Conservation (phyloP, 129 eudicot species). For the Deinandra increscens region DNA sequence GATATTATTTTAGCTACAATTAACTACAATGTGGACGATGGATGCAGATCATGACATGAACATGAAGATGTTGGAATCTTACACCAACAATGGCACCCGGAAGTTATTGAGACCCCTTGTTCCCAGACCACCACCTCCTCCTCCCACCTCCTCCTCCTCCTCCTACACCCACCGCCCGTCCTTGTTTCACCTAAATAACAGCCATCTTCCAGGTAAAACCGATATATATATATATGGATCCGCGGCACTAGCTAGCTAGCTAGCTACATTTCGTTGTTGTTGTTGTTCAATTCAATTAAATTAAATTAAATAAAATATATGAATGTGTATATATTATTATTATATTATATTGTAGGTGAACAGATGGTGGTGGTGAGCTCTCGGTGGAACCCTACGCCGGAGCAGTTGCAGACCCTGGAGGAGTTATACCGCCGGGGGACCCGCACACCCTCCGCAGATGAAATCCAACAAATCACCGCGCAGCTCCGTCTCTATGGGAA, state of each 20-base stretch:
- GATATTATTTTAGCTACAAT: too few species aligned
- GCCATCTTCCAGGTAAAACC: too few species aligned
- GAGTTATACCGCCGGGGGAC: constrained; percentile 75
- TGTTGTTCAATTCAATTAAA: neutral
- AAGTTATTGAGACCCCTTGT: constrained; percentile 54
- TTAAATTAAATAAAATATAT: too few species aligned
- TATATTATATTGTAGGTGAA: constrained; percentile 18
- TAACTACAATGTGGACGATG: constrained; percentile 79
- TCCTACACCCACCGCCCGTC: neutral
- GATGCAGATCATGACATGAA: constrained; percentile 47
- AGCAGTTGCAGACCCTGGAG: constrained; percentile 73
- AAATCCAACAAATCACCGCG: constrained; percentile 80
- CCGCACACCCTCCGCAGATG: constrained; percentile 74
- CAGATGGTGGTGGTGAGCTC: constrained; percentile 76
- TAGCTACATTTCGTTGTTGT: neutral
- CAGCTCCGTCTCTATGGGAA: constrained; percentile 76
- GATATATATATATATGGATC: too few species aligned
- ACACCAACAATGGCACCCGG: constrained; percentile 37
- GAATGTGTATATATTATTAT: too few species aligned
- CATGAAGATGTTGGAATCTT: constrained; percentile 41
- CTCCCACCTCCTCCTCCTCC: constrained; percentile 28
- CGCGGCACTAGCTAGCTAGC: constrained; percentile 49
- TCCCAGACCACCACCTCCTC: constrained; percentile 41
- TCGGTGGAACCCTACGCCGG: constrained; percentile 87
- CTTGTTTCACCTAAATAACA: constrained; percentile 29